These are phyloP conservation scores for Cucumis melo DNA, from an alignment of 306 rosid species.

Conservation along the genomic window DNA sequence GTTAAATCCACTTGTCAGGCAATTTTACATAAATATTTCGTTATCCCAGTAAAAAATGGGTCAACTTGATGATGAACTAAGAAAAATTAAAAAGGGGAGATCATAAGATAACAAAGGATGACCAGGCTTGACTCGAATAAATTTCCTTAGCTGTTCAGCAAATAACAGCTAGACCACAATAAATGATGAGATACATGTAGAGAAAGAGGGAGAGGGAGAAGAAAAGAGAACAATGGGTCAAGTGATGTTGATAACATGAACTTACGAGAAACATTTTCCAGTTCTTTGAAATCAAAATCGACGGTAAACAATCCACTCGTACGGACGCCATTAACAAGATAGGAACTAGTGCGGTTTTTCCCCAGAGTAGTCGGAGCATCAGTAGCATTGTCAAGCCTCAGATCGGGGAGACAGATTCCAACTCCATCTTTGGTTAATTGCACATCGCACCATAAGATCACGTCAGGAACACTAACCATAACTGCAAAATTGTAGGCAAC, in stretches of 20 bases:
- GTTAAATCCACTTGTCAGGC: constrained; percentile 20
- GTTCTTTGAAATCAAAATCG: constrained; percentile 34
- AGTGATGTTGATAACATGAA: not conserved
- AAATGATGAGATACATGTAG: not conserved
- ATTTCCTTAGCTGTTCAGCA: not conserved
- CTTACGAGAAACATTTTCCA: constrained; percentile 38
- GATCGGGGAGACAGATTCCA: constrained; percentile 56
- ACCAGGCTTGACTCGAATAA: not conserved
- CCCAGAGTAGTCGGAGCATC: not conserved
- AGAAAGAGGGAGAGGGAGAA: not conserved
- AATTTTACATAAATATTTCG: not conserved
- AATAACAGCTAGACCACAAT: not conserved
- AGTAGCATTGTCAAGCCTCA: constrained; percentile 39
- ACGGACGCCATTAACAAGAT: constrained; percentile 29
- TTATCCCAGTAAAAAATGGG: not conserved
- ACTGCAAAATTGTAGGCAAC: constrained; percentile 28
- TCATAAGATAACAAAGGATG: not conserved
- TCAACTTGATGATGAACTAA: not conserved
- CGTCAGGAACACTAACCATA: constrained; percentile 2
- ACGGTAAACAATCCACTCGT: constrained; percentile 43
- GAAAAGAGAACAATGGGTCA: not conserved
- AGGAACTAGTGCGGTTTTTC: constrained; percentile 6
- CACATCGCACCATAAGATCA: constrained; percentile 64
- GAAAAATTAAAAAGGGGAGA: not conserved
- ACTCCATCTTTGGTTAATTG: constrained; percentile 63